Evolutionary conservation across 176 grass and related monocot genomes (phyloP), one percentile per base, ranked within the genome.

Genomic region (Puya raimondii): DNA sequence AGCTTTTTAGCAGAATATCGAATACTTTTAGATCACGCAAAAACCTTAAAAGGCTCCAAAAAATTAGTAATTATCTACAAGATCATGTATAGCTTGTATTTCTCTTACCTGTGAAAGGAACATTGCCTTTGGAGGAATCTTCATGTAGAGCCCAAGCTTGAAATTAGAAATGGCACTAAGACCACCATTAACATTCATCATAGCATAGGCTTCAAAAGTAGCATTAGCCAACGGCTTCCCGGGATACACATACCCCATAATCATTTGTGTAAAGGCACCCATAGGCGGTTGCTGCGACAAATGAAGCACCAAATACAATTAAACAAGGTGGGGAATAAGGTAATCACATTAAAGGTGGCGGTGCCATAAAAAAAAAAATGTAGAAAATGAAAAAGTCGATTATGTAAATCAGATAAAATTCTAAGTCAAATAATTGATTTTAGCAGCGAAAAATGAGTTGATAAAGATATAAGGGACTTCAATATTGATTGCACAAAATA

Each of bases 141-240:
- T 69, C 48, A 51, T 52, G 12, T 69, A 69, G 17, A n/a, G 33
- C n/a, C n/a, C 47, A 22, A 69, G 49, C 20, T 71, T 71, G 20
- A 71, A 78, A 64, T 1, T 14, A 26, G 56, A 63, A 49, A 78
- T 16, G 15, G 21, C n/a, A 64, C 1, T 25, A 3, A 51, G 54
- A 64, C 17, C 42, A 50, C 10, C 10, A 11, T 64, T 17, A 15
- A 74, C 11, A 14, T 15, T 65, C 63, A 15, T 23, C 23, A 47
- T 27, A 49, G 61, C 17, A 49, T 75, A 75, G 20, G 51, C 10
- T 25, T 66, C 47, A 53, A 66, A 75, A 16, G 23, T 14, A 48
- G 52, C 63, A 27, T 65, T 75, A 23, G 73, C 73, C 59, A 75
- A 53, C n/a, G 73, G 76, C 65, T 63, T 64, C 47, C 76, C 68